Conservation (phyloP, 2,329 filamentous ascomycete species). For the Aspergillus jensenii region DNA sequence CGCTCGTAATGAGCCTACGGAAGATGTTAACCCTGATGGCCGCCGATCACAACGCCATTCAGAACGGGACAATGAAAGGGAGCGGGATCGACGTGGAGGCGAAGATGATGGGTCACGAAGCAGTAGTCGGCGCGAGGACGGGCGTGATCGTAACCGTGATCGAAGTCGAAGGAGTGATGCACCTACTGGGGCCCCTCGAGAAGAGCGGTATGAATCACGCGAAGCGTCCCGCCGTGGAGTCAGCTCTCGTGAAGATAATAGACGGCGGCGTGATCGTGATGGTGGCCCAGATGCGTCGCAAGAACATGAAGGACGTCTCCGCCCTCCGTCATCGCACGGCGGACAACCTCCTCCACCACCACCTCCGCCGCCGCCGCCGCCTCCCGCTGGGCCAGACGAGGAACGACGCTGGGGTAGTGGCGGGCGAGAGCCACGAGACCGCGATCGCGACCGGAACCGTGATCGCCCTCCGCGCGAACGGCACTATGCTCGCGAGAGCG, state of each 20-base stretch:
- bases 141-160: conserved; percentile 37
- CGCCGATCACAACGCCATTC: conserved; percentile 33
- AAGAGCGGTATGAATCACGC: conserved; percentile 28
- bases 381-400: conserved; percentile 27
- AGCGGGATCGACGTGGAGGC: conserved; percentile 28
- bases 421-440: conserved; percentile 35
- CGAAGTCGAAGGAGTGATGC: conserved; percentile 35
- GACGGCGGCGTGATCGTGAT: conserved; percentile 38
- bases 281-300: conserved; percentile 27
- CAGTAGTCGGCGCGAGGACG: conserved; percentile 36
- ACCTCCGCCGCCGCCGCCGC: conserved; percentile 32
- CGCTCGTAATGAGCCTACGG: conserved; percentile 34
- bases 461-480: conserved; percentile 35
- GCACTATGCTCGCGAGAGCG: conserved; percentile 30
- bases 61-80: conserved; percentile 29
- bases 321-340: conserved; percentile 34
- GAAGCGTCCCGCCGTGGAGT: conserved; percentile 33
- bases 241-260: conserved; percentile 34
- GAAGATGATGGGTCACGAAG: conserved; percentile 27
- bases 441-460: conserved; percentile 36
- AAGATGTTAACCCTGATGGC: conserved; percentile 34
- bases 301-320: conserved; percentile 35
- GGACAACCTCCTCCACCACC: conserved; percentile 31
- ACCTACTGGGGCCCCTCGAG: conserved; percentile 20
- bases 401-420: conserved; percentile 36